Evolutionary conservation across 257 asterid genomes (phyloP), one percentile per base, ranked within the genome.

Genomic region (Solanum pennellii): DNA sequence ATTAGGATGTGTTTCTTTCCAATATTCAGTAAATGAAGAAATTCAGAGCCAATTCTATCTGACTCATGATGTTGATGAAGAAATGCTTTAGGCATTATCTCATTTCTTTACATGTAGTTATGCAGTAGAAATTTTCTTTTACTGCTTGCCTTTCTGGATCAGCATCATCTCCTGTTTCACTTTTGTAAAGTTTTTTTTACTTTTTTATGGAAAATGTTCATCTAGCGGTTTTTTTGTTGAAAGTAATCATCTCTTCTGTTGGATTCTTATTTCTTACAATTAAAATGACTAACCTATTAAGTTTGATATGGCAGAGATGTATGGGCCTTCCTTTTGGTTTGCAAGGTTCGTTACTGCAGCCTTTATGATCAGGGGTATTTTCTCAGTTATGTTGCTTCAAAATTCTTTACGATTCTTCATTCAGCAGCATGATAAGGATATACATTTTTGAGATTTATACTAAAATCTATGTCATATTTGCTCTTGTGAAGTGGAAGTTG

Each of bases 331-430:
- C 99, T 96, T 89, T 90, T 96, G 94, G 91, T 94, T 88, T 93
- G 98, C 96, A 94, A 96, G 92, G 98, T 96, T 89, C 94, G 49
- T 33, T 96, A 95, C 91, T 96, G 99, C 94, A 92, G 98, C 93
- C 99, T 95, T 86, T 96, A 96, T 79, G 99, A 96, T 91, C 95
- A 94, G 86, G 99, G 99, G 99, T 96, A 93, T 91, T 52, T 87
- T 35, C 65, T 80, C 11, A 18, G 68, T 80, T 80, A 29, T 45
- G 42, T 16, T 80, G 16, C 68, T 80, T 80, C 42, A 45, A 80
- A n/a, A 7, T 42, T 77, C 37, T 16, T 9, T 80, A 77, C 13
- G 2, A 49, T 80, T 80, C 20, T 80, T 45, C 44, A 6, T 80
- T 29, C 44, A 29, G 20, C 85, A 27, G 69, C 69, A 80, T 80